A percentile compares a stretch with the other conserved stretches of the same genome.
phyloP scores from a whole-genome alignment of 805 yeast genomes.

The Wickerhamiella kurtzmanii region DNA sequence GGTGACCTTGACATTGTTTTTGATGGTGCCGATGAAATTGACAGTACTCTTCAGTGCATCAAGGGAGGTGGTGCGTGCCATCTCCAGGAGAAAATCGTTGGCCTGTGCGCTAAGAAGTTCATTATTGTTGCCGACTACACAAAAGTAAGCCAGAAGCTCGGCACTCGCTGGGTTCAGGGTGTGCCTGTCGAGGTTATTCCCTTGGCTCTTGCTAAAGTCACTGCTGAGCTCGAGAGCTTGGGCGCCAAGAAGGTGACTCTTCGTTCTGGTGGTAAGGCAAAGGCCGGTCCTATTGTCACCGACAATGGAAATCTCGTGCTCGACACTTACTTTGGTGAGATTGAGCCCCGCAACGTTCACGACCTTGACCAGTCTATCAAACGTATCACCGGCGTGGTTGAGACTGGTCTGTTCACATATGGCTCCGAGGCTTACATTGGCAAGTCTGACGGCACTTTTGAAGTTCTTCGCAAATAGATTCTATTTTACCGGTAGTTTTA shows the following conservation, averaged over 20 bases:
- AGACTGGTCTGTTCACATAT: slow-evolving; percentile 73
- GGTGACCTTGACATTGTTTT: slow-evolving; percentile 82
- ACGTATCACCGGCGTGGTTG: slow-evolving; percentile 81
- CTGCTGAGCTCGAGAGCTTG: slow-evolving; percentile 42
- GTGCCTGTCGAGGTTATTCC: slow-evolving; percentile 95
- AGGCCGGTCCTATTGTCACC: slow-evolving; percentile 95
- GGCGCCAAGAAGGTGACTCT: slow-evolving; percentile 54
- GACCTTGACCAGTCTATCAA: slow-evolving; percentile 54
- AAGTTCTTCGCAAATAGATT: slow-evolving; percentile 5
- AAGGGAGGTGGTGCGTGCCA: slow-evolving; percentile 99
- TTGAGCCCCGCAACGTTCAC: slow-evolving; percentile 34
- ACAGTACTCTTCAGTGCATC: slow-evolving; percentile 62
- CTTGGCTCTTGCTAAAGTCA: slow-evolving; percentile 65
- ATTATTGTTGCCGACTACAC: slow-evolving; percentile 86
- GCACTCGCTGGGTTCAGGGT: slow-evolving; percentile 75
- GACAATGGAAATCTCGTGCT: slow-evolving; percentile 89
- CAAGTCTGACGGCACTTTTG: slow-evolving; percentile 55
- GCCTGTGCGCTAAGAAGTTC: slow-evolving; percentile 61
- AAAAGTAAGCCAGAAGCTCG: slow-evolving; percentile 62
- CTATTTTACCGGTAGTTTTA: not conserved
- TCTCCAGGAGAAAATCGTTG: slow-evolving; percentile 91
- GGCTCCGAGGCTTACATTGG: slow-evolving; percentile 84
- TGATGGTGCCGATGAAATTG: slow-evolving; percentile 98
- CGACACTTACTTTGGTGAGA: slow-evolving; percentile 83
- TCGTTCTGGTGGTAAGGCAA: slow-evolving; percentile 79